Conservation (phyloP, 2,329 filamentous ascomycete species). For the Calcarisporium arbuscula region DNA sequence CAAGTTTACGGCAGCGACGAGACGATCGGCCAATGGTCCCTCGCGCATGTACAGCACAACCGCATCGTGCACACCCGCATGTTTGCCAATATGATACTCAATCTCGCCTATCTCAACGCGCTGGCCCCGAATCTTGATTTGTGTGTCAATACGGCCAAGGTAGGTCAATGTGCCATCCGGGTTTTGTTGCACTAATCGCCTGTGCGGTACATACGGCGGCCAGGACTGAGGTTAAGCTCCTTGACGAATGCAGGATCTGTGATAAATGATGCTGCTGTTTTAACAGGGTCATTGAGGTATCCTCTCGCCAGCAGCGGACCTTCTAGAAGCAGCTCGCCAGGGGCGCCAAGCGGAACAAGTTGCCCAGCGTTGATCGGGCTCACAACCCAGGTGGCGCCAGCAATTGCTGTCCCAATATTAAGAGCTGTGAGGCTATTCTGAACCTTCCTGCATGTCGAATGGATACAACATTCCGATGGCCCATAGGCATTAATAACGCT, state of each 20-base stretch:
- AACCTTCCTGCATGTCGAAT: conserved; percentile 2
- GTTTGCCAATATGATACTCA: no score
- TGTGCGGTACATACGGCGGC: conserved; percentile 5
- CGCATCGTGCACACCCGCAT: no score
- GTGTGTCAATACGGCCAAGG: conserved; percentile 5
- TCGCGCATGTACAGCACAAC: no score
- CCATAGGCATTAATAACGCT: conserved; percentile 22
- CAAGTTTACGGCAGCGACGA: no score
- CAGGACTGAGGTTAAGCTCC: background rate
- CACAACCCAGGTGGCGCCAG: conserved; percentile 20
- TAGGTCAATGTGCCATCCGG: conserved; percentile 5
- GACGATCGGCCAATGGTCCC: no score
- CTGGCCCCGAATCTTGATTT: conserved; percentile 7
- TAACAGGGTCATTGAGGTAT: conserved; percentile 39
- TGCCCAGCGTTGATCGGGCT: conserved; percentile 15
- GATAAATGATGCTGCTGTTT: conserved; percentile 32
- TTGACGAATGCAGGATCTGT: background rate
- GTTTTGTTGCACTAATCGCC: conserved; percentile 3
- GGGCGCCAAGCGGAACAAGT: conserved; percentile 20
- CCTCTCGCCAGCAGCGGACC: conserved; percentile 40
- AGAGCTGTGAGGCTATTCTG: background rate
- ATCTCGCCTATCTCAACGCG: conserved; percentile 7
- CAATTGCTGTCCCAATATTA: background rate
- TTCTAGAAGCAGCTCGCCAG: conserved; percentile 28
- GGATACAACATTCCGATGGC: conserved; percentile 3